Base-by-base conservation (phyloP, 2,329 filamentous ascomycete species). In the Periglandula ipomoeae region DNA sequence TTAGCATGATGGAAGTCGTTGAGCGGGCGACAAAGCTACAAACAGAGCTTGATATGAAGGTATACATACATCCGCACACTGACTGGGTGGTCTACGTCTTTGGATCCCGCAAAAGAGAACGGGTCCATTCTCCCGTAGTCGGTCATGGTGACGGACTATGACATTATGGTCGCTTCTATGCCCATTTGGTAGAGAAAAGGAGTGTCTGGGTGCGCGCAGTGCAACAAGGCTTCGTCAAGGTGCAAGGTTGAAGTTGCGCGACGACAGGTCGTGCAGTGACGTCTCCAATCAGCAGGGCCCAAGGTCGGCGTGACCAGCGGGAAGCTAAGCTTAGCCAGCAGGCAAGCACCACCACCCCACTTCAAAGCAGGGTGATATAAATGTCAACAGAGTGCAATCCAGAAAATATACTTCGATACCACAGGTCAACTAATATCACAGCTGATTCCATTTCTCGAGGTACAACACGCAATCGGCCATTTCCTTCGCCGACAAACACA, bases 81-180 rank as follows among this genome's bases (percentile, higher is more conserved):
- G 57, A 85, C 74, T 19, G 86, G 81, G 55, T 90, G 79, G 58
- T 89, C 78, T 58, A 97, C 76, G 66, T 87, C 82, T 56, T 89
- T 85, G 51, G 93, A 95, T 61, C 84, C 88, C 57, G 89, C 90
- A 72, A 97, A 97, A 26, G 90, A 95, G 69, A 95, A 96, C 46
- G 90, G 85, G 70, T 98, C 93, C 89, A 96, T 96, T 50, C 62
- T 65, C 58, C 65, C 66, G 59, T 66, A 67, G 52, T 68, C 65
- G 56, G 64, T 50, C 65, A 69, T 69, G 51, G 41, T 50, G 27
- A 20, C 44, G 46, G 41, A 42, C 63, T 60, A 64, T 55, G 51
- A 57, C 63, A 65, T 64, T 47, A 46, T 57, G 51, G 26, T 37
- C 13, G 46, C 10, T 22, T 41, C 22, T 6, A 11, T 22, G 3